Evolutionary conservation across 2,329 filamentous ascomycete genomes (phyloP).

Genomic region (Diaporthe helianthi): DNA sequence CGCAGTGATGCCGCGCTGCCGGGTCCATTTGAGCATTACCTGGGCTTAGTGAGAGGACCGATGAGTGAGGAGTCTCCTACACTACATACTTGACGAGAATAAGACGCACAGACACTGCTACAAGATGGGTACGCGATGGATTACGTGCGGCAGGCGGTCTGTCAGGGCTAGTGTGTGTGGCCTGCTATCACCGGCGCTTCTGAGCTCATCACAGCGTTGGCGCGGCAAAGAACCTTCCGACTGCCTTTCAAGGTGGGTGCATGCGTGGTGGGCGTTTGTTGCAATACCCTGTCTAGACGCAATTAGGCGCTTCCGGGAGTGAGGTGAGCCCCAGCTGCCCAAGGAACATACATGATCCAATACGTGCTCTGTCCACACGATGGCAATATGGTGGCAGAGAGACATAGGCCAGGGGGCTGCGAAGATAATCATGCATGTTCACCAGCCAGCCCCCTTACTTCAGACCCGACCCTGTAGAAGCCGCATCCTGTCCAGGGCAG

Average conservation of each 20-base stretch:
- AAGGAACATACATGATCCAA: background rate
- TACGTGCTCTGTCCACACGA: background rate
- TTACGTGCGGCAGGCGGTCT: background rate
- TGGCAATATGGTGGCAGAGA: background rate
- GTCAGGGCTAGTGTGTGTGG: background rate
- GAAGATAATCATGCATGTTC: background rate
- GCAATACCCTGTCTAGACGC: background rate
- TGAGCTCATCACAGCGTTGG: background rate
- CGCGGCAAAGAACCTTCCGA: conserved; percentile 7
- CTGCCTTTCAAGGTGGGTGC: background rate
- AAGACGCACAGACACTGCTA: background rate
- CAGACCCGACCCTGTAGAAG: background rate
- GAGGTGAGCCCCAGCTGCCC: background rate
- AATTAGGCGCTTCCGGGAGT: background rate
- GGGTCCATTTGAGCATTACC: background rate
- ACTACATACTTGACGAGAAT: conserved; percentile 11
- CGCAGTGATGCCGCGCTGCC: background rate
- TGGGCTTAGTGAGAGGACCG: background rate
- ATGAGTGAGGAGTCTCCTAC: background rate
- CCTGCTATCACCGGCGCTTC: background rate
- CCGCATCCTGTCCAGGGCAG: background rate
- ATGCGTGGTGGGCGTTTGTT: background rate
- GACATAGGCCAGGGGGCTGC: background rate
- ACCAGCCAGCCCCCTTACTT: background rate
- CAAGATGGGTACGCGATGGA: background rate